Evolutionary conservation across 805 yeast species (phyloP), one percentile per base, ranked within the genome.

Genomic region (Ogataea degrootiae): DNA sequence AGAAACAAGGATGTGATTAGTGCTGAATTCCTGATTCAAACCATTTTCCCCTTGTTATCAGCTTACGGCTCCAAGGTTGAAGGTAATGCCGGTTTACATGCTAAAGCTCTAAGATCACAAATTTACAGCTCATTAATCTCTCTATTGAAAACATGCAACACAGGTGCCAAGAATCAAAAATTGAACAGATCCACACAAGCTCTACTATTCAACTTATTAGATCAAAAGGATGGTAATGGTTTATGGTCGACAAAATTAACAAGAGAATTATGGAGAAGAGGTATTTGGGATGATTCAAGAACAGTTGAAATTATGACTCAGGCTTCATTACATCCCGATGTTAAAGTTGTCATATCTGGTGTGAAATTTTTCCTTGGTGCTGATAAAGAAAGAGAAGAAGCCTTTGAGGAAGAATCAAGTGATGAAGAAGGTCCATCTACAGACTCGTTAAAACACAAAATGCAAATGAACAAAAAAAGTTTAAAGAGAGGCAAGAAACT

Each of bases 301-400:
- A 85, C 98, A 0, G 96, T 94, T n/a, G 99, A 94, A 67, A 82
- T 94, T 60, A 91, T 94, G 98, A 85, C 96, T 1, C 94, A 89
- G 58, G 97, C 98, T 1, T 89, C 97, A 2, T 68, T 88, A 51
- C 97, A 90, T 61, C 83, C 85, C 15, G 96, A 94, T 59, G 72
- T 75, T 15, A 94, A 94, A 68, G 94, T 94, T 42, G 85, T 96
- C 6, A 72, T 85, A 46, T 86, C 97, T 3, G 99, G 97, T 51
- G 94, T 88, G 31, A 75, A 81, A 60, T 94, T 94, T 68, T 94
- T 94, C 69, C 69, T 94, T 41, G 97, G 97, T 54, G 97, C 97
- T 22, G 99, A 94, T 63, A 85, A 85, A 60, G 96, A 90, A 68
- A 80, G 95, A 71, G 96, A 89, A 52, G 95, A 86, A 51, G 83